Evolutionary conservation across 2,329 filamentous ascomycete genomes (phyloP).

Genomic region (Sporothrix luriei): DNA sequence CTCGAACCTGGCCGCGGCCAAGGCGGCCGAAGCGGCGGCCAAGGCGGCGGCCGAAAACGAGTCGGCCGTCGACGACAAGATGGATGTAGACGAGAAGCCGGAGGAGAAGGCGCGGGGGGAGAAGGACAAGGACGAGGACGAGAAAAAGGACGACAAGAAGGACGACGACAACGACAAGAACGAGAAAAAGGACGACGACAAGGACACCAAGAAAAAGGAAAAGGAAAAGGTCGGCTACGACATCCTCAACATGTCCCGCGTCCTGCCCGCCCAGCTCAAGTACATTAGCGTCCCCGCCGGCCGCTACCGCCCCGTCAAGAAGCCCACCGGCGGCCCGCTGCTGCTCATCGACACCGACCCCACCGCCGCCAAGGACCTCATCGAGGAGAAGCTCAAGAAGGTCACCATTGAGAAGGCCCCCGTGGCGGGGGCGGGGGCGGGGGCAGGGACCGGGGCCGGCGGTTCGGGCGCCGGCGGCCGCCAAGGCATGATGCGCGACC

Average conservation of each 20-base stretch:
- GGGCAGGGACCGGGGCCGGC: constrained; percentile 32
- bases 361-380: constrained; percentile 72
- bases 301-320: constrained; percentile 86
- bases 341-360: constrained; percentile 85
- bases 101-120: constrained; percentile 65
- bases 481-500: constrained; percentile 32
- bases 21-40: constrained; percentile 3
- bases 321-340: constrained; percentile 92
- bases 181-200: constrained; percentile 71
- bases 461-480: constrained; percentile 33
- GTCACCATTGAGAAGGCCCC: constrained; percentile 64
- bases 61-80: constrained; percentile 64
- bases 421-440: constrained; percentile 47
- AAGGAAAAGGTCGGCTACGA: constrained; percentile 98
- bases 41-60: constrained; percentile 38
- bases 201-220: constrained; percentile 87
- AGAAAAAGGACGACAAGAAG: constrained; percentile 88
- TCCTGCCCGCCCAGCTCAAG: constrained; percentile 89
- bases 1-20: not conserved
- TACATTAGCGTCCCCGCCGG: constrained; percentile 90
- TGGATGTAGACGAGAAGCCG: constrained; percentile 73
- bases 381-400: constrained; percentile 94
- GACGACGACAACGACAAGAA: constrained; percentile 86
- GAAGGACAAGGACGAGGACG: constrained; percentile 54
- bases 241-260: constrained; percentile 93